Evolutionary conservation across 1,284 basidiomycete species (phyloP).

Genomic region (Ganoderma multipileum): DNA sequence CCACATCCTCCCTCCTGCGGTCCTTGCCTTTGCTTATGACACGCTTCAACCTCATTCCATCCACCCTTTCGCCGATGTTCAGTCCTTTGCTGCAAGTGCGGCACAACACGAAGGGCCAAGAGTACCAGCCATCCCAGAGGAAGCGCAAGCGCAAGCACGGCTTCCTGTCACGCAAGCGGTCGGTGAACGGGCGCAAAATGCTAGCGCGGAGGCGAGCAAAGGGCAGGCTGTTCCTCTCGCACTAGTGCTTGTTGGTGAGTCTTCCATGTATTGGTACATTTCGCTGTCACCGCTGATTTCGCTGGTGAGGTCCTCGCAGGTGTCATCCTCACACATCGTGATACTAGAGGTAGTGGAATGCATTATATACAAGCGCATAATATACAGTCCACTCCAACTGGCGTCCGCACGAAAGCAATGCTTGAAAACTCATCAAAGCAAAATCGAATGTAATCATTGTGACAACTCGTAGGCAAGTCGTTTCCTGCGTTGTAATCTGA

Average conservation of each 20-base stretch:
- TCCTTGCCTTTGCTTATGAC: slow-evolving; percentile 17
- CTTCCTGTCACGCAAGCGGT: slow-evolving; percentile 76
- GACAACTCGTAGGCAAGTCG: not conserved
- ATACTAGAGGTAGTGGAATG: not conserved
- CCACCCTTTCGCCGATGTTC: slow-evolving; percentile 21
- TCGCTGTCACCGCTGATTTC: not conserved
- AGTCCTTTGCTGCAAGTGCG: slow-evolving; percentile 51
- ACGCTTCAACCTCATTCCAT: slow-evolving; percentile 19
- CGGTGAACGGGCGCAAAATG: slow-evolving; percentile 69
- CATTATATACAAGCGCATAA: slow-evolving; percentile 20
- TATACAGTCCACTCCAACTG: slow-evolving; percentile 12
- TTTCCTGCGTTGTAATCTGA: not conserved
- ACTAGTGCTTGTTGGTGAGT: slow-evolving; percentile 36
- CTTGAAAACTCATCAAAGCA: slow-evolving; percentile 5
- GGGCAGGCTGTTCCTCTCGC: slow-evolving; percentile 49
- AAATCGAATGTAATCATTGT: not conserved
- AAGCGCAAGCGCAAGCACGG: slow-evolving; percentile 91
- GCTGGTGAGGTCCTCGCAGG: not conserved
- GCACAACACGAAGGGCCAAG: slow-evolving; percentile 63
- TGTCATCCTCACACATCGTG: not conserved
- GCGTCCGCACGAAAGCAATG: not conserved
- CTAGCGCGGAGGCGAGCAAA: slow-evolving; percentile 44
- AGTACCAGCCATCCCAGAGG: slow-evolving; percentile 90
- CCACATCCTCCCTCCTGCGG: slow-evolving; percentile 23
- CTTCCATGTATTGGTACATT: not conserved